Evolutionary conservation across 169 alveolate species (phyloP).

Genomic region (Perkinsus marinus): DNA sequence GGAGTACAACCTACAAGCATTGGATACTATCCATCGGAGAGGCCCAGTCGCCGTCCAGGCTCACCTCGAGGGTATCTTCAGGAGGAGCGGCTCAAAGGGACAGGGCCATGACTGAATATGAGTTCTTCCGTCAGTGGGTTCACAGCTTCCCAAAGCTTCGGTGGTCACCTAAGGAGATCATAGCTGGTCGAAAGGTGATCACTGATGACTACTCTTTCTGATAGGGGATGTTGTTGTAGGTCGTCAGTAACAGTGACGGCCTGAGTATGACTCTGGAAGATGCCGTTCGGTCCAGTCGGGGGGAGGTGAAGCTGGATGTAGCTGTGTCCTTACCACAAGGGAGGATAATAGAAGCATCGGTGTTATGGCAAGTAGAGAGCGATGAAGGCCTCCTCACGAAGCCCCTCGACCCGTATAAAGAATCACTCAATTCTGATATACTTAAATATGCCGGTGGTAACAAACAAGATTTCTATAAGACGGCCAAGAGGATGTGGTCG

Average conservation of each 20-base stretch:
- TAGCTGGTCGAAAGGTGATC: not conserved
- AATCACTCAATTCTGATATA: not conserved
- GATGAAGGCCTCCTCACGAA: not conserved
- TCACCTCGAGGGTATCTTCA: not conserved
- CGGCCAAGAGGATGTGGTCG: not conserved
- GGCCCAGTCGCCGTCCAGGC: not conserved
- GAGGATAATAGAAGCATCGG: not conserved
- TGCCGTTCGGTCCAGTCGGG: not conserved
- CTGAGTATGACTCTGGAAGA: not conserved
- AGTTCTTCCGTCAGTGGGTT: not conserved
- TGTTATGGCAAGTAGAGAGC: not conserved
- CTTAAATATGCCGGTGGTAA: not conserved
- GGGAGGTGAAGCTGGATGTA: not conserved
- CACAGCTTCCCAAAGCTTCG: not conserved
- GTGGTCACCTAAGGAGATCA: not conserved
- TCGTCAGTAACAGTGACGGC: not conserved
- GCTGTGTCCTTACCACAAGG: not conserved
- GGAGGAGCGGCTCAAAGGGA: not conserved
- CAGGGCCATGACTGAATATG: not conserved
- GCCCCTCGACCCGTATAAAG: not conserved
- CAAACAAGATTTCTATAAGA: not conserved
- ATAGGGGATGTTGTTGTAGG: not conserved
- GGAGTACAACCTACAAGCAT: not conserved
- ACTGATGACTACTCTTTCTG: not conserved
- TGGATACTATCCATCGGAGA: not conserved